Percentiles rank a stretch among this genome's conserved stretches.
Conservation (phyloP, 2,329 filamentous ascomycete genomes). For the Trichoderma simmonsii region DNA sequence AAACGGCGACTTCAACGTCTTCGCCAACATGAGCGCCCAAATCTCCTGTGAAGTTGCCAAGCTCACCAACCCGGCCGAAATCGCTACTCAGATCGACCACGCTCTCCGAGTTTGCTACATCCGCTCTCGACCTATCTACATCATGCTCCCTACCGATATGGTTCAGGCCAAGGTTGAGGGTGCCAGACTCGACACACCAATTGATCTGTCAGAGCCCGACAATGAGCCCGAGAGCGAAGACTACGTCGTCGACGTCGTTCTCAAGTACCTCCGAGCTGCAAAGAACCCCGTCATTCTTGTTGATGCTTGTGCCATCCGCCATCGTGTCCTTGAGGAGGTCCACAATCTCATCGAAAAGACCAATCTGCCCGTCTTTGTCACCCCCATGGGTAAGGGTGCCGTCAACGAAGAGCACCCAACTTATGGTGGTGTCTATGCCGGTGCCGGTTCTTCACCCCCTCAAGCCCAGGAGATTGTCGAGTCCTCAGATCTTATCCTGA, state of each 20-base stretch:
- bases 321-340: conserved; percentile 69
- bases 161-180: conserved; percentile 74
- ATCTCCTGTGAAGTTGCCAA: conserved; percentile 71
- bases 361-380: conserved; percentile 76
- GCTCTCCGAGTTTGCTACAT: conserved; percentile 72
- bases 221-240: conserved; percentile 73
- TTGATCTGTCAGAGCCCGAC: conserved; percentile 61
- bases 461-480: conserved; percentile 64
- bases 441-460: conserved; percentile 65
- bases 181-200: conserved; percentile 63
- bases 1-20: conserved; percentile 79
- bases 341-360: conserved; percentile 71
- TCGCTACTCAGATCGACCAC: conserved; percentile 73
- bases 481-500: conserved; percentile 66
- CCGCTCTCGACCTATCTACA: conserved; percentile 75
- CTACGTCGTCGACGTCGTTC: conserved; percentile 76
- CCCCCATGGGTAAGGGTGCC: conserved; percentile 85
- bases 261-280: conserved; percentile 69
- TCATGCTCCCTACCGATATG: conserved; percentile 80
- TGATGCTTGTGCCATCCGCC: conserved; percentile 78
- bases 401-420: conserved; percentile 72
- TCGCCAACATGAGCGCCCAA: conserved; percentile 70
- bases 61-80: conserved; percentile 66
- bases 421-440: conserved; percentile 82
- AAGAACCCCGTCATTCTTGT: conserved; percentile 75